Evolutionary conservation across 495 filamentous ascomycete species (phyloP), one percentile per base, ranked within the genome.

Genomic region (Aspergillus conjunctus): DNA sequence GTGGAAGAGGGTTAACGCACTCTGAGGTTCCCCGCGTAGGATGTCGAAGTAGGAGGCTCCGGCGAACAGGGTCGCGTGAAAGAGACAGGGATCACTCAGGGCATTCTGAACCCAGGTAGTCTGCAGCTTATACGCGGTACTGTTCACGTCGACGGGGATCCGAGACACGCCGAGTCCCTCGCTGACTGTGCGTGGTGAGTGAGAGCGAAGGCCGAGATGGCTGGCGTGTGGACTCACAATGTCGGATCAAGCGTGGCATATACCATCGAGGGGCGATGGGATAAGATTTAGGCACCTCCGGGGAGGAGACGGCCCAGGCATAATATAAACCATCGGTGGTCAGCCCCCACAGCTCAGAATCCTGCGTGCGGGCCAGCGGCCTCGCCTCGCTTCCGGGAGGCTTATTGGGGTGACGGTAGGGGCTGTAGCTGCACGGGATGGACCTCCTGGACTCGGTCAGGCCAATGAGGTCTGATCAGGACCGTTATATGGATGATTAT

Each of bases 41-140:
- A 52, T 2, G 33, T 52, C 50, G 2, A 6, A 18, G 18, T 33
- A 52, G 5, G 14, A 34, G 10, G 50, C 32, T 8, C 12, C 31
- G 3, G 50, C 50, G 33, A 33, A 52, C 9, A 52, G 12, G 50
- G 50, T 52, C 12, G 50, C 50, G n/a, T 52, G 50, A 18, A 52
- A 52, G 21, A 52, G 50, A 17, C 50, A 52, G 22, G 50, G 26
- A 33, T 52, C 50, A 18, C 9, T 33, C 3, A 52, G 26, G 12
- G 31, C 50, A 33, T 17, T 3, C 50, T 52, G 50, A 7, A 18
- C 31, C 50, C 50, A 52, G 15, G 8, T 3, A 17, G 22, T 52
- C 15, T 34, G 50, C 12, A 52, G 9, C 9, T 18, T 34, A 17
- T 52, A 33, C 9, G 50, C 50, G 26, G 50, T 41, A n/a, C 37